Base-by-base conservation (phyloP, 768 basidiomycete species). In the Antrodiella citrinella region DNA sequence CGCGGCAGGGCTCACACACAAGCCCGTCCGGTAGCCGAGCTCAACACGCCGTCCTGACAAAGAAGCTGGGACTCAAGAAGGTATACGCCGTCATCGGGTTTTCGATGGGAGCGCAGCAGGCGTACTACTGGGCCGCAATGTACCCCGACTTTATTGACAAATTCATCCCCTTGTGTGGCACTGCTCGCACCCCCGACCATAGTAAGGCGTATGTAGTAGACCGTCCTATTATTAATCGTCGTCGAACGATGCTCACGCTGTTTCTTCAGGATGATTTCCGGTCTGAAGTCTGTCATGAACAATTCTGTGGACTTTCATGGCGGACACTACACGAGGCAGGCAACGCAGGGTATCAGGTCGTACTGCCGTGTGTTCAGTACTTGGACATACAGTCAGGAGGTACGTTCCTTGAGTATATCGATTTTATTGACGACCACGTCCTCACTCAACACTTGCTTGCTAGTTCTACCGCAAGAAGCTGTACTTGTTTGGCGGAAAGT, bases 21-120 rank as follows among this genome's bases (percentile, higher is more conserved):
- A 35, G 7, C 7, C 7, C 7, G 15, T 35, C 15, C 30, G 30
- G 4, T 50, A 79, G 78, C 48, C 77, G 72, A 35, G 78, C 78
- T 13, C 79, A 81, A 56, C 67, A 78, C 55, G 67, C 71, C 19
- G 76, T 81, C 18, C 67, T 80, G 15, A 76, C 73, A 25, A 67
- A 75, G 44, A 64, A 65, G 24, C 68, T 79, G 23, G 71, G 69
- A 5, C 57, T 81, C 4, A 61, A 67, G 51, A 72, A 74, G 53
- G 62, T 75, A 1, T 72, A 65, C 49, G 69, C 72, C 23, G 76
- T 73, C 22, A 65, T 79, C 19, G 79, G 79, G 2, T 79, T 80
- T 54, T 78, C 77, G 2, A 82, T 81, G 80, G 78, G 78, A 48
- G 80, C 71, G 2, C 79, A 79, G 57, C 69, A 72, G 63, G 72